These are phyloP conservation scores for Amylostereum areolatum DNA, from an alignment of 1,284 basidiomycete species.

Conservation along the genomic window DNA sequence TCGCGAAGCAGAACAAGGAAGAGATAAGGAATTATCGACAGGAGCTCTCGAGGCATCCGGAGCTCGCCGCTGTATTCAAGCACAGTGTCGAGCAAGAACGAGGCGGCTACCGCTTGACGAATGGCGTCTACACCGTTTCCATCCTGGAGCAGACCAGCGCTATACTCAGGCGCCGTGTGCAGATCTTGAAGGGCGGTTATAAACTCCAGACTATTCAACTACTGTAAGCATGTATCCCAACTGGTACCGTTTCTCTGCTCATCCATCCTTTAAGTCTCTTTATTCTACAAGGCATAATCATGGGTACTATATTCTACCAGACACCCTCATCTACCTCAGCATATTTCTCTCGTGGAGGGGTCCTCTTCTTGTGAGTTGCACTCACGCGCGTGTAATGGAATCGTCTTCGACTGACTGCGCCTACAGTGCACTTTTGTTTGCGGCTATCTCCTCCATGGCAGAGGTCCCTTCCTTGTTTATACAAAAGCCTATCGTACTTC, in stretches of 20 bases:
- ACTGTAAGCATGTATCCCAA: slow-evolving; percentile 8
- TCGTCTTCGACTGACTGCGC: neutral
- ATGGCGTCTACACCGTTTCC: slow-evolving; percentile 24
- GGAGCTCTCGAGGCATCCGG: too few species aligned
- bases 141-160: slow-evolving; percentile 55
- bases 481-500: slow-evolving; percentile 67
- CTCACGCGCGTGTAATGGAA: neutral
- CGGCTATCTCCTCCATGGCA: slow-evolving; percentile 51
- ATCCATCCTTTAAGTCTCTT: slow-evolving; percentile 28
- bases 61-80: too few species aligned
- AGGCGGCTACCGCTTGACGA: slow-evolving; percentile 7
- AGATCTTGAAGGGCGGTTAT: slow-evolving; percentile 58
- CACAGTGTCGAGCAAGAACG: too few species aligned
- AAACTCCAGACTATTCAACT: slow-evolving; percentile 30
- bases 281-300: slow-evolving; percentile 61
- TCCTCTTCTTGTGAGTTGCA: slow-evolving; percentile 57
- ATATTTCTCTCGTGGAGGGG: slow-evolving; percentile 78
- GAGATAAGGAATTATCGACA: too few species aligned
- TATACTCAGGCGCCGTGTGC: slow-evolving; percentile 59
- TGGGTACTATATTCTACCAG: slow-evolving; percentile 73
- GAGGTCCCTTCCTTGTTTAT: slow-evolving; percentile 71
- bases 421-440: slow-evolving; percentile 44
- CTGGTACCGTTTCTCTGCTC: neutral
- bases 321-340: slow-evolving; percentile 56
- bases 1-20: too few species aligned